A percentile compares a stretch with the other conserved stretches of the same genome.
Conservation (phyloP, 306 rosid genomes). For the Gleditsia sinensis region DNA sequence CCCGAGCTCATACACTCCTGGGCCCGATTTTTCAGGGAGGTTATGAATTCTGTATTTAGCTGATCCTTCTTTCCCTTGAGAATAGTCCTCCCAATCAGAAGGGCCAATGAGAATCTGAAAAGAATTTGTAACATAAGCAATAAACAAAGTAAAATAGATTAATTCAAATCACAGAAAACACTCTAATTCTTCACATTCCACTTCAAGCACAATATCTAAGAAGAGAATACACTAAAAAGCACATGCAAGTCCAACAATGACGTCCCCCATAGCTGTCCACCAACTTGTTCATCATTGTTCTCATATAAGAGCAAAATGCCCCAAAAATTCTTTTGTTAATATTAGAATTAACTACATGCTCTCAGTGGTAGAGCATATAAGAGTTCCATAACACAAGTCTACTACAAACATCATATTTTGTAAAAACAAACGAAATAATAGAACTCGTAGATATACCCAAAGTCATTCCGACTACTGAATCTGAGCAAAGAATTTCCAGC, state of each 20-base stretch:
- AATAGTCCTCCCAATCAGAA: constrained; percentile 77
- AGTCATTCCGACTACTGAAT: not conserved
- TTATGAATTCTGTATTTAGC: constrained; percentile 69
- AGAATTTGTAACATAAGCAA: constrained; percentile 5
- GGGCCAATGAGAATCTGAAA: constrained; percentile 79
- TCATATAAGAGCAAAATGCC: not conserved
- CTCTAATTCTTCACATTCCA: not conserved
- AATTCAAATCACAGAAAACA: not conserved
- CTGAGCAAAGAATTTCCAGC: not conserved
- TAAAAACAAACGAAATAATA: not conserved
- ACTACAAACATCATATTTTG: not conserved
- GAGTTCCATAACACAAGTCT: not conserved
- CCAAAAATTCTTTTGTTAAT: not conserved
- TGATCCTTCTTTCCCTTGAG: constrained; percentile 72
- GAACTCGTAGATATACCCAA: not conserved
- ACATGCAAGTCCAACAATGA: too few relatives aligned
- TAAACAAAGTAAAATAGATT: not conserved
- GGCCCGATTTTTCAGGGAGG: constrained; percentile 51
- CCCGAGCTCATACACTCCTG: constrained; percentile 89
- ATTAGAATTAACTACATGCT: not conserved
- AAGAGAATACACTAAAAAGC: too few relatives aligned
- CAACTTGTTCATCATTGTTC: too few relatives aligned
- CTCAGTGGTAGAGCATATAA: not conserved
- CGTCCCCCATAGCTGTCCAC: too few relatives aligned
- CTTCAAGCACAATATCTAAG: too few relatives aligned